phyloP scores from a whole-genome alignment of 129 eudicot species.

The Saussurea involucrata region DNA sequence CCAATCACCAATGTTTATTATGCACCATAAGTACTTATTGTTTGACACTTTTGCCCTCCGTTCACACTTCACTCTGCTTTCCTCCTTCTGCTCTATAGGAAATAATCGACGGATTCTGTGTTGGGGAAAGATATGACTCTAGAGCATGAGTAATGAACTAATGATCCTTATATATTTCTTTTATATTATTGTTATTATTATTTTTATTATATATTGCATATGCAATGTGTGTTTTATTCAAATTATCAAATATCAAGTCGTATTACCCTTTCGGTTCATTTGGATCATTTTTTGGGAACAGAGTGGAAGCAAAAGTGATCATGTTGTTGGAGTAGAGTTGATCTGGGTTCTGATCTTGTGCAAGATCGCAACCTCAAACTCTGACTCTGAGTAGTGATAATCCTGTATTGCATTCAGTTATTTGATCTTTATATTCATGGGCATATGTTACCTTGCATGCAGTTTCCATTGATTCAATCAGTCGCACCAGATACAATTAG shows the following conservation, averaged over 20 bases:
- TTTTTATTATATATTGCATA: neutral
- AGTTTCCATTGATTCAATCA: neutral
- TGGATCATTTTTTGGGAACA: neutral
- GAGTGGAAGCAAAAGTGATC: neutral
- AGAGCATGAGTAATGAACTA: neutral
- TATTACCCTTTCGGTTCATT: neutral
- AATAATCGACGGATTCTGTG: neutral
- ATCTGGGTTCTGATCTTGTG: neutral
- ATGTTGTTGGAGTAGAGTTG: neutral
- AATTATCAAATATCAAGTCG: neutral
- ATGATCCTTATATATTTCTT: neutral
- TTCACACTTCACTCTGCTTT: neutral
- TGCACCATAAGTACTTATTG: neutral
- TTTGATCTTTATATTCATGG: neutral
- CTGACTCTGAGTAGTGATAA: neutral
- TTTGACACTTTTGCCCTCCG: neutral
- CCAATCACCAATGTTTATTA: neutral
- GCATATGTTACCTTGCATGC: neutral
- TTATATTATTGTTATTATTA: neutral
- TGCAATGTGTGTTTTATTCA: neutral
- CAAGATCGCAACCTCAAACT: neutral
- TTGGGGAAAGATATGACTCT: neutral
- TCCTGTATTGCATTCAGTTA: neutral
- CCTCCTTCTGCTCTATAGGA: neutral
- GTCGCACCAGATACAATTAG: neutral